Base-by-base conservation (phyloP, 2,329 filamentous ascomycete genomes). In the Clarireedia monteithiana region DNA sequence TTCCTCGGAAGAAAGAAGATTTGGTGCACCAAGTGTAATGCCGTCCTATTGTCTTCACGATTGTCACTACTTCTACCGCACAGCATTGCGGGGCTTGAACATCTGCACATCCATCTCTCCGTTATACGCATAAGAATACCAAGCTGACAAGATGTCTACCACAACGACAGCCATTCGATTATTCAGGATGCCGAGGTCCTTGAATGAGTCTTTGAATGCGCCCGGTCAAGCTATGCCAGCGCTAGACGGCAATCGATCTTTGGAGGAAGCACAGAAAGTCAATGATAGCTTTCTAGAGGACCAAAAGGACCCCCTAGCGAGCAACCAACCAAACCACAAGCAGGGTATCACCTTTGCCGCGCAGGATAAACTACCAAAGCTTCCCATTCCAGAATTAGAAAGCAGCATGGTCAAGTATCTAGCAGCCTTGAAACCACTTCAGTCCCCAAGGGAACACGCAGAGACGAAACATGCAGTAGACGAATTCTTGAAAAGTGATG, bases 51-150 rank as follows among this genome's bases (percentile, higher is more conserved):
- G 78, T 73, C 77, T 89, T 57, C 86, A 94, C 78, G 88, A 95
- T 73, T 95, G 88, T 68, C 89, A 95, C 71, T 95, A 95, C 75
- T 95, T 95, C 75, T 94, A 89, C 77, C 89, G 89, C 77, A 95
- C 86, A 72, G 88, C 89, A 69, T 76, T 95, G 75, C 89, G 89
- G 77, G 85, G 91, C 69, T 77, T 95, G 66, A 92, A 88, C 69
- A 84, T 95, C 66, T 81, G 84, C 74, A 95, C 88, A 66, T 81
- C 76, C 67, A 82, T 95, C 72, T 89, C 86, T 63, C 85, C 87
- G 64, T 76, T 89, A 54, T 90, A 89, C 76, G 80, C 79, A 73
- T 89, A 61, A 73, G 64, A 55, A 62, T 63, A 65, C 71, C 14
- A 55, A n/a, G 66, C 77, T 81, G 69, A 80, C 71, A 72, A 67